phyloP scores from a whole-genome alignment of 805 yeast genomes.

The Candida argentea region DNA sequence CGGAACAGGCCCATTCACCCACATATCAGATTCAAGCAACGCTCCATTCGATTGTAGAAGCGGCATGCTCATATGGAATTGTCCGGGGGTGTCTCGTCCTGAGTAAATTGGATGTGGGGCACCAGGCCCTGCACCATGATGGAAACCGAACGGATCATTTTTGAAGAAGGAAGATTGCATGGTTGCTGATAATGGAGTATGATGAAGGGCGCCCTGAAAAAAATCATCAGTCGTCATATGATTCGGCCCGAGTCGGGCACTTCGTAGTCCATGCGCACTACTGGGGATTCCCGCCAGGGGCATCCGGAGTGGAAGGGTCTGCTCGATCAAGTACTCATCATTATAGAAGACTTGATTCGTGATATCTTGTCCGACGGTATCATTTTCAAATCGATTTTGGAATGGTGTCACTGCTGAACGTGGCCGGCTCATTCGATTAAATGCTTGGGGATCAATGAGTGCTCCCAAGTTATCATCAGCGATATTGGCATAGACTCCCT shows the following conservation, averaged over 20 bases:
- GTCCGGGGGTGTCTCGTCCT: no score
- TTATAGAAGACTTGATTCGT: slow-evolving; percentile 27
- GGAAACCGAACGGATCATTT: slow-evolving; percentile 3
- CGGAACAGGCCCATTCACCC: no score
- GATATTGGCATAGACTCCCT: slow-evolving; percentile 5
- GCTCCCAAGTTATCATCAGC: slow-evolving; percentile 11
- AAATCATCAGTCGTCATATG: no score
- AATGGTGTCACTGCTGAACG: background rate
- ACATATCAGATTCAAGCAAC: no score
- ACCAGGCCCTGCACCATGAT: no score
- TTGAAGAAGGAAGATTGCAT: slow-evolving; percentile 12
- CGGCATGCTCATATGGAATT: no score
- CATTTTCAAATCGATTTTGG: background rate
- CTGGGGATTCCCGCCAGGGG: slow-evolving; percentile 14
- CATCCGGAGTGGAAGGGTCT: slow-evolving; percentile 36
- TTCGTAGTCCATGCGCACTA: no score
- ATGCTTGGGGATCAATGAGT: slow-evolving; percentile 12
- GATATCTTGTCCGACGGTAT: background rate
- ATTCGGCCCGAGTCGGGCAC: no score
- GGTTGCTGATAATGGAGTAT: slow-evolving; percentile 17
- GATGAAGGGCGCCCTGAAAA: no score
- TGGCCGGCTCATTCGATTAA: slow-evolving; percentile 11
- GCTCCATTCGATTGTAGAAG: no score
- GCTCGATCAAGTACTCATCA: slow-evolving; percentile 42
- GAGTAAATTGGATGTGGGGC: no score